A percentile compares a stretch with the other conserved stretches of the same genome.
phyloP scores from a whole-genome alignment of 2,329 filamentous ascomycete genomes.

The Hypocreales sp. region DNA sequence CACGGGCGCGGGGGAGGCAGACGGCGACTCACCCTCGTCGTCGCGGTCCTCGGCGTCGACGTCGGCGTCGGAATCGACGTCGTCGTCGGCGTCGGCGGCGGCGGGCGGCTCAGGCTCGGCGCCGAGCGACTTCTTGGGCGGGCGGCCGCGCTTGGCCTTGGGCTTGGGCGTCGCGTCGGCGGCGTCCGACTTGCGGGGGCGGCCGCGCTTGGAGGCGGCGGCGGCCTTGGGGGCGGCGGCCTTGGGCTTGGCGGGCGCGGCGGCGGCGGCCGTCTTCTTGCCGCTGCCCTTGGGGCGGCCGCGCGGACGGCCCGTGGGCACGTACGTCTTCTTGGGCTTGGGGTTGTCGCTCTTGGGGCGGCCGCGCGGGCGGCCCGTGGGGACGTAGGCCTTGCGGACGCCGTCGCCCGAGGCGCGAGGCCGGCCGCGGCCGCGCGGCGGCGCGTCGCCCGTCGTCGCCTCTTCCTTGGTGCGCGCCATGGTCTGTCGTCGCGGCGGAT shows the following conservation, averaged over 20 bases:
- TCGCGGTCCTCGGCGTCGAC: conserved; percentile 5
- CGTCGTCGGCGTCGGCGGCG: conserved; percentile 12
- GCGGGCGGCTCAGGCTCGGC: background rate
- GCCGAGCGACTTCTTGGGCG: conserved; percentile 1
- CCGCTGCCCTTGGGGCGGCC: conserved; percentile 28
- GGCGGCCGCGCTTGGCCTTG: conserved; percentile 1
- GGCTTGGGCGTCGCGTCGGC: conserved; percentile 5
- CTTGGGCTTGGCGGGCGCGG: background rate
- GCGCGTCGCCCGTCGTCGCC: conserved; percentile 6
- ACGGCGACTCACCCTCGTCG: background rate
- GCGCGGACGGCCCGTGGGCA: conserved; percentile 28
- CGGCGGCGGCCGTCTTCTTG: conserved; percentile 9
- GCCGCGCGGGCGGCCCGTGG: conserved; percentile 25
- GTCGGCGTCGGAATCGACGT: conserved; percentile 6
- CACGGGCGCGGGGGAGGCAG: background rate
- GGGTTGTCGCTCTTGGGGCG: conserved; percentile 22
- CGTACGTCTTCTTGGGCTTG: conserved; percentile 14
- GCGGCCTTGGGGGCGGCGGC: conserved; percentile 2
- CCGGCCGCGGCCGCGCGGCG: conserved; percentile 9
- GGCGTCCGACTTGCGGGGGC: conserved; percentile 13
- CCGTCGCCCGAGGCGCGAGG: conserved; percentile 19
- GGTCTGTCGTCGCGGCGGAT: too few species aligned
- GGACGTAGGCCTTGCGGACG: conserved; percentile 19
- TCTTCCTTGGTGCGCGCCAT: conserved; percentile 20
- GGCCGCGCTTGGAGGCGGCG: conserved; percentile 10